phyloP scores from a whole-genome alignment of 352 stramenopile genomes.

The Elongisporangium undulatum region DNA sequence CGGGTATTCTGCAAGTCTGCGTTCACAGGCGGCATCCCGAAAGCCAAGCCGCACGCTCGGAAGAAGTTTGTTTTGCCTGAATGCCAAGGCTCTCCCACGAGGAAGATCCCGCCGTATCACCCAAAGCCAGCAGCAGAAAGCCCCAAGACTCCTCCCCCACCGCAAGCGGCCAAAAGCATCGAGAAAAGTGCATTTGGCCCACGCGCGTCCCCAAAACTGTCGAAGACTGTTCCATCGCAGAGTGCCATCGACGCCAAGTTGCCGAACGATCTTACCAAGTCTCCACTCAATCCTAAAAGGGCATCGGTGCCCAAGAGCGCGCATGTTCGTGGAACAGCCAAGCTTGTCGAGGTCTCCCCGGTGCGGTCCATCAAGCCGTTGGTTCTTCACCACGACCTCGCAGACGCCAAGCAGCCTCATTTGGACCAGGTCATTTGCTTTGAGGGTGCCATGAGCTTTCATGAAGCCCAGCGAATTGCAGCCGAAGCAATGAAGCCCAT shows the following conservation, averaged over 20 bases:
- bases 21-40: slow-evolving; percentile 22
- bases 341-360: neutral
- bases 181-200: neutral
- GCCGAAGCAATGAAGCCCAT: slow-evolving; percentile 8
- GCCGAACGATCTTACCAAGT: neutral
- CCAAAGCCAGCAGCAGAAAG: neutral
- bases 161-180: neutral
- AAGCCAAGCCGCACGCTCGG: slow-evolving; percentile 31
- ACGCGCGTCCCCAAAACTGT: neutral
- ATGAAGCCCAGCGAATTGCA: slow-evolving; percentile 27
- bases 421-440: slow-evolving; percentile 14
- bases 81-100: slow-evolving; percentile 29
- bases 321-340: neutral
- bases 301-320: neutral
- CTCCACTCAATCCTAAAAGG: neutral
- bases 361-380: neutral
- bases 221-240: neutral
- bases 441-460: slow-evolving; percentile 33
- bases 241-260: neutral
- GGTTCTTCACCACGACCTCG: neutral
- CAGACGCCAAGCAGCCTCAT: neutral
- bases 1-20: slow-evolving; percentile 35
- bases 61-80: slow-evolving; percentile 35
- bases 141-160: neutral
- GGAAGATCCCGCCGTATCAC: slow-evolving; percentile 13